phyloP scores from a whole-genome alignment of 2,329 filamentous ascomycete genomes.

The Cercospora citrullina region DNA sequence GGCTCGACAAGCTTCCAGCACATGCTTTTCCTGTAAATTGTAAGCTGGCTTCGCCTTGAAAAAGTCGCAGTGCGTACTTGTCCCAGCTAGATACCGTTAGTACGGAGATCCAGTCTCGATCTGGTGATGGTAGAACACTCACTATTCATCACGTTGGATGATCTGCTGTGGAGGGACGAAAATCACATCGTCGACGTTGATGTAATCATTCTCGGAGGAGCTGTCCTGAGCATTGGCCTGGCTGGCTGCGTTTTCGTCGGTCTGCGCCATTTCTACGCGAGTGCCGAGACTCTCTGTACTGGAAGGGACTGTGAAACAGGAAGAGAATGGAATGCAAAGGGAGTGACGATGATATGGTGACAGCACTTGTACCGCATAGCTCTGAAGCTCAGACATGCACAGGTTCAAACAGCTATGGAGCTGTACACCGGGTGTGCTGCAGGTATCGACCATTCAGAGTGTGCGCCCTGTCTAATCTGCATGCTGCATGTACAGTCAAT shows the following conservation, averaged over 20 bases:
- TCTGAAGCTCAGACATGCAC: not conserved
- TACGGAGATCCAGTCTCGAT: not conserved
- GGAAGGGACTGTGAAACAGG: not conserved
- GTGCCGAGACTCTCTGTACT: no score
- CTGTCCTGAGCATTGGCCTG: not conserved
- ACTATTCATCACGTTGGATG: conserved; percentile 7
- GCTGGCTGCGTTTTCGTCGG: not conserved
- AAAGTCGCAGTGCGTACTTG: not conserved
- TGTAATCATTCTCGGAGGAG: conserved; percentile 2
- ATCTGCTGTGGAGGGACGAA: not conserved
- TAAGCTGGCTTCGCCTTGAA: not conserved
- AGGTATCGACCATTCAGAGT: not conserved
- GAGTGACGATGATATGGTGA: no score
- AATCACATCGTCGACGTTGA: not conserved
- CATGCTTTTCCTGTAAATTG: not conserved
- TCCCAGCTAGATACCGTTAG: conserved; percentile 11
- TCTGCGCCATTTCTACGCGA: not conserved
- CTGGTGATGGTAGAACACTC: not conserved
- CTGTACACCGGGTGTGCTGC: not conserved
- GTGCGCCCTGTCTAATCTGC: not conserved
- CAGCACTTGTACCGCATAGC: no score
- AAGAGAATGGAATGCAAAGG: not conserved
- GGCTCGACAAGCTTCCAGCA: conserved; percentile 1
- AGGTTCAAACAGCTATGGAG: not conserved
- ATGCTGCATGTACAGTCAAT: not conserved